phyloP scores from a whole-genome alignment of 2,329 filamentous ascomycete genomes.

The Calycina marina region DNA sequence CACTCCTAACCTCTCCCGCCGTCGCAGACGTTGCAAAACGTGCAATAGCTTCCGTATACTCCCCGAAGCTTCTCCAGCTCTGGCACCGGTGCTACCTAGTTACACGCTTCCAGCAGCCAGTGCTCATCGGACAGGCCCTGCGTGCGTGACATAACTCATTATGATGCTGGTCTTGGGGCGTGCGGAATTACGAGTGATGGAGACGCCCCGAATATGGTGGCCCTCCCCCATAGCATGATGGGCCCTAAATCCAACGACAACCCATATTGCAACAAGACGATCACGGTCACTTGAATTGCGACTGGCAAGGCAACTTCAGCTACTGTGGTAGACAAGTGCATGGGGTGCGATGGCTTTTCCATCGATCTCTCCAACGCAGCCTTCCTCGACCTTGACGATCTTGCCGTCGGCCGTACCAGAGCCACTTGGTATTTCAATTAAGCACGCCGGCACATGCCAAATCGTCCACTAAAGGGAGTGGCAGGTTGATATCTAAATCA shows the following conservation, averaged over 20 bases:
- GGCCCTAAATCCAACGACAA: slow-evolving; percentile 48
- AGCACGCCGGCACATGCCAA: no score
- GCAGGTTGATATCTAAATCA: no score
- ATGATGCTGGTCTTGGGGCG: slow-evolving; percentile 49
- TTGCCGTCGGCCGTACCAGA: slow-evolving; percentile 28
- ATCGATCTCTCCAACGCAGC: slow-evolving; percentile 47
- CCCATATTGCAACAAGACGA: slow-evolving; percentile 52
- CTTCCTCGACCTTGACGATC: slow-evolving; percentile 36
- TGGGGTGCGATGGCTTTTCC: slow-evolving; percentile 40
- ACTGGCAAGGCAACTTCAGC: slow-evolving; percentile 44
- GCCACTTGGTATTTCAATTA: slow-evolving; percentile 33
- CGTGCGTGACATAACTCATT: slow-evolving; percentile 61
- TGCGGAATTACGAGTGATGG: slow-evolving; percentile 52
- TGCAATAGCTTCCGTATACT: no score
- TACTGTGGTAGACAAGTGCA: slow-evolving; percentile 60
- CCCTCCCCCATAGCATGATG: slow-evolving; percentile 52
- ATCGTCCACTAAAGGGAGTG: no score
- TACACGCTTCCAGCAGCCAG: slow-evolving; percentile 14
- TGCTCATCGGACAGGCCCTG: slow-evolving; percentile 24
- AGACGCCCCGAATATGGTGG: slow-evolving; percentile 45
- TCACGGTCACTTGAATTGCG: slow-evolving; percentile 51
- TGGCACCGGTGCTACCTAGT: no score
- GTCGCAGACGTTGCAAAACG: no score
- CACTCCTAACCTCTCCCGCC: no score
- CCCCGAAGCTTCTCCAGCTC: no score